Evolutionary conservation across 495 filamentous ascomycete species (phyloP).

Genomic region (Neurospora terricola): DNA sequence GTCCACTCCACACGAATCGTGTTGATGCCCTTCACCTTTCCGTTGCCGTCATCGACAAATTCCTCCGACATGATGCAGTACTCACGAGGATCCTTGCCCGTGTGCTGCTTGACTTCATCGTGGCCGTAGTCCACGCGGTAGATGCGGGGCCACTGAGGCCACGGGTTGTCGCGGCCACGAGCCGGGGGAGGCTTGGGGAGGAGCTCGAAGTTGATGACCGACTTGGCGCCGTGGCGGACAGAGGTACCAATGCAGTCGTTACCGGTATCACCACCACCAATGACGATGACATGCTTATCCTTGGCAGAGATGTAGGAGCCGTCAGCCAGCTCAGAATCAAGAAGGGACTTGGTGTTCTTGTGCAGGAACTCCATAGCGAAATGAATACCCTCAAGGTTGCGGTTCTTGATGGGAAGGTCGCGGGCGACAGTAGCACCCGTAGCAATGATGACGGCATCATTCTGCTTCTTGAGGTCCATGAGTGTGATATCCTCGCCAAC

Average conservation of each 20-base stretch:
- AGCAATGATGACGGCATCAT: conserved; percentile 86
- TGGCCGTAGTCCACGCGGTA: conserved; percentile 98
- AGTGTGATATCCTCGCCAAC: conserved; percentile 77
- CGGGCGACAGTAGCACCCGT: conserved; percentile 97
- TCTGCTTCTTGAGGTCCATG: conserved; percentile 60
- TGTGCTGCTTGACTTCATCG: conserved; percentile 91
- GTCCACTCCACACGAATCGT: conserved; percentile 97
- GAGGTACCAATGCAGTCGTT: conserved; percentile 99
- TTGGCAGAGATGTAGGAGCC: conserved; percentile 92
- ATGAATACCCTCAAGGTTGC: conserved; percentile 88
- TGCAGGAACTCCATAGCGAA: conserved; percentile 99
- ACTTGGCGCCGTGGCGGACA: conserved; percentile 94
- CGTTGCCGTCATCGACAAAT: conserved; percentile 85
- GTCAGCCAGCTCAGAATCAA: conserved; percentile 84
- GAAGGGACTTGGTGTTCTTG: conserved; percentile 95
- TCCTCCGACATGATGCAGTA: conserved; percentile 99
- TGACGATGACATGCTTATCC: conserved; percentile 94
- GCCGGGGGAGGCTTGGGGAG: conserved; percentile 90
- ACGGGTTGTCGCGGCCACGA: conserved; percentile 94
- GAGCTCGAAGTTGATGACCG: conserved; percentile 94
- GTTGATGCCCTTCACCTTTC: conserved; percentile 93
- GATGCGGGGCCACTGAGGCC: conserved; percentile 98
- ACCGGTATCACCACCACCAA: conserved; percentile 96
- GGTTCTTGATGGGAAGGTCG: conserved; percentile 87
- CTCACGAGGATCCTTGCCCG: conserved; percentile 95